A percentile compares a stretch with the other conserved stretches of the same genome.
Evolutionary conservation across 306 rosid genomes (phyloP).

Genomic region (Medicago lupulina): DNA sequence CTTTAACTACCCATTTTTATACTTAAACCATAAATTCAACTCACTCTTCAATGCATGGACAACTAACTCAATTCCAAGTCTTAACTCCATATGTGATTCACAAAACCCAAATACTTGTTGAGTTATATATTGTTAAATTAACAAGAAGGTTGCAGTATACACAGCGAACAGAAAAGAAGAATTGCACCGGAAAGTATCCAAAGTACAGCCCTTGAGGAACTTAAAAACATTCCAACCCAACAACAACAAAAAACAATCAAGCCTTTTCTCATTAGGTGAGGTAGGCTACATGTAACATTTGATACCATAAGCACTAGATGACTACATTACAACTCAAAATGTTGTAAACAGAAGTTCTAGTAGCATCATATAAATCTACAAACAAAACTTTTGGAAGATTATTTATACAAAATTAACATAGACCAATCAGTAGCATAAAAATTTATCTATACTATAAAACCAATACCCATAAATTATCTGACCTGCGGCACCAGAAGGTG

Average conservation of each 20-base stretch:
- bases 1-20: not conserved
- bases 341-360: slow-evolving; percentile 22
- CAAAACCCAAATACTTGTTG: slow-evolving; percentile 18
- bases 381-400: slow-evolving; percentile 24
- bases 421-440: slow-evolving; percentile 17
- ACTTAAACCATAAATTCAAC: slow-evolving; percentile 5
- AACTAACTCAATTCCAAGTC: slow-evolving; percentile 36
- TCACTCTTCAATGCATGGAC: slow-evolving; percentile 21
- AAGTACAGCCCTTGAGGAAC: slow-evolving; percentile 6
- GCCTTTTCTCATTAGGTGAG: slow-evolving; percentile 4
- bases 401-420: slow-evolving; percentile 21
- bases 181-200: slow-evolving; percentile 8
- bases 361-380: slow-evolving; percentile 19
- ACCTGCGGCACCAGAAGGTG: slow-evolving; percentile 97
- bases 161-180: not conserved
- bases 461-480: slow-evolving; percentile 46
- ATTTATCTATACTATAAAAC: slow-evolving; percentile 28
- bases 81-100: not conserved
- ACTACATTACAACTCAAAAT: slow-evolving; percentile 26
- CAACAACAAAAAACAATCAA: slow-evolving; percentile 16
- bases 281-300: not conserved
- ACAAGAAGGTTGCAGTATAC: slow-evolving; percentile 14
- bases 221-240: slow-evolving; percentile 6
- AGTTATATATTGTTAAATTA: slow-evolving; percentile 25
- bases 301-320: slow-evolving; percentile 17